Conservation (phyloP, 2,329 filamentous ascomycete genomes). For the Botrytis cinerea region DNA sequence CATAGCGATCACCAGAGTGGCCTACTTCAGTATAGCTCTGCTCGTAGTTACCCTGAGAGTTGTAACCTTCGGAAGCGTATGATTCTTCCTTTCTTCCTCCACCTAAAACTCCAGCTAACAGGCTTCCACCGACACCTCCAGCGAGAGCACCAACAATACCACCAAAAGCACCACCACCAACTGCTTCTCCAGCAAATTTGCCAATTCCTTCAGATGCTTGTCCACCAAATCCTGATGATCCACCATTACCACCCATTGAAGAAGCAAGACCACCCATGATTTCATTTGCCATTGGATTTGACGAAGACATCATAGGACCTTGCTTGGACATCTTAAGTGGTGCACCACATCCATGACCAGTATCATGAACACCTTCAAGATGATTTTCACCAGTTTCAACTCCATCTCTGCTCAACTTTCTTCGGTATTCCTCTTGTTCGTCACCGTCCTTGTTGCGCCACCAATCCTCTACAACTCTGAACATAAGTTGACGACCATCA, state of each 20-base stretch:
- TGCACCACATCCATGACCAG: constrained; percentile 78
- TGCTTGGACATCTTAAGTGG: constrained; percentile 73
- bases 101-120: constrained; percentile 64
- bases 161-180: constrained; percentile 66
- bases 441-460: constrained; percentile 68
- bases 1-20: constrained; percentile 45
- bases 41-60: constrained; percentile 61
- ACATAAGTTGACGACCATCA: constrained; percentile 77
- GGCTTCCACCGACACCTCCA: constrained; percentile 62
- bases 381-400: constrained; percentile 80
- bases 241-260: constrained; percentile 42
- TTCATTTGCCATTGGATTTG: constrained; percentile 48
- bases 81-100: constrained; percentile 49
- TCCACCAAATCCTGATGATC: constrained; percentile 25
- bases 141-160: constrained; percentile 71
- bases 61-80: constrained; percentile 54
- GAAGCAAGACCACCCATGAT: constrained; percentile 61
- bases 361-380: constrained; percentile 80
- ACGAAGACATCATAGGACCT: constrained; percentile 50
- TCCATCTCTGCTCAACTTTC: constrained; percentile 75
- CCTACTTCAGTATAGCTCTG: constrained; percentile 64
- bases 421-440: constrained; percentile 67
- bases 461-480: constrained; percentile 78
- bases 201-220: constrained; percentile 43
- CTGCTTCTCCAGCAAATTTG: constrained; percentile 58